These are phyloP conservation scores for Kandelia obovata DNA, from an alignment of 345 rosid species.

Conservation along the genomic window DNA sequence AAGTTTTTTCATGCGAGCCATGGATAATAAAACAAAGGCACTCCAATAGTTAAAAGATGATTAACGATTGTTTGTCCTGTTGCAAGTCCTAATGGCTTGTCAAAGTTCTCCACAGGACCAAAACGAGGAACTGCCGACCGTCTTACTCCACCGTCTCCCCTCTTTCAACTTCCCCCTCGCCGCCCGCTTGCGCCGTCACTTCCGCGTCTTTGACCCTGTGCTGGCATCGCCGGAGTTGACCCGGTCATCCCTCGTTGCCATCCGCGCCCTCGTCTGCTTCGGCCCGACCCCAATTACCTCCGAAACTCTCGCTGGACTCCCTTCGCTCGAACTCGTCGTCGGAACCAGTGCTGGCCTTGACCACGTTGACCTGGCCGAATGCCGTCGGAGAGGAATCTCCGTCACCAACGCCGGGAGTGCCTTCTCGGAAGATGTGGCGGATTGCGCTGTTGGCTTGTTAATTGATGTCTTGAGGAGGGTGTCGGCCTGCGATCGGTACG, in stretches of 20 bases:
- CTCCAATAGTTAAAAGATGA: too few species aligned
- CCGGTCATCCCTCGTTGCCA: background rate
- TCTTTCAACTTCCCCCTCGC: background rate
- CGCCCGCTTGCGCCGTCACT: constrained; percentile 2
- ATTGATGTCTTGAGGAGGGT: constrained; percentile 20
- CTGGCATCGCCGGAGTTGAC: background rate
- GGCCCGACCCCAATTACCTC: background rate
- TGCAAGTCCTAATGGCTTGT: too few species aligned
- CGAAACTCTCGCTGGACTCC: constrained; percentile 13
- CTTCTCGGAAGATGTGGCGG: constrained; percentile 16
- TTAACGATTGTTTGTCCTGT: too few species aligned
- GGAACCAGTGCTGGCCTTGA: constrained; percentile 16
- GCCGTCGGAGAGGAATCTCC: constrained; percentile 14
- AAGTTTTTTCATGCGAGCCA: too few species aligned
- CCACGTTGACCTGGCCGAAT: constrained; percentile 12
- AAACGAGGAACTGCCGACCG: background rate
- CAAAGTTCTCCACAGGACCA: too few species aligned
- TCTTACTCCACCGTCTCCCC: constrained; percentile 9
- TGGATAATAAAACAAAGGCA: too few species aligned
- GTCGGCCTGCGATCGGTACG: constrained; percentile 14
- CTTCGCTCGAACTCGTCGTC: constrained; percentile 18
- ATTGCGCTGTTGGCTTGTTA: constrained; percentile 11
- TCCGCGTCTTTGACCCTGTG: constrained; percentile 12
- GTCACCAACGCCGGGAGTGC: constrained; percentile 17
- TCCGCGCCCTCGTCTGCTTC: constrained; percentile 11